Evolutionary conservation across 1,139 yeast genomes (phyloP).

Genomic region (Pichia sp.): DNA sequence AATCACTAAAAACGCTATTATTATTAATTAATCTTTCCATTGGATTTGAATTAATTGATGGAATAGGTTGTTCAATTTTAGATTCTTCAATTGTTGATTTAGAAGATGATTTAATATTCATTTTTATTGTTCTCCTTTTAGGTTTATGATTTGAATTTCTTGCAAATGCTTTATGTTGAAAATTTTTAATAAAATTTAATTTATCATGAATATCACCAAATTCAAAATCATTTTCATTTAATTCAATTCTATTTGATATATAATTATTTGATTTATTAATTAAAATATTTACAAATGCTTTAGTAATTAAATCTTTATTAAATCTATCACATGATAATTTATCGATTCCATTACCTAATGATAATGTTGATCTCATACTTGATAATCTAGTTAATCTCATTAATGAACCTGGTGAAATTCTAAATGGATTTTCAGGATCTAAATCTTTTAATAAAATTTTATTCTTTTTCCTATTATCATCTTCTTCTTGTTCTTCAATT

Average conservation of each 20-base stretch:
- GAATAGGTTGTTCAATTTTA: neutral
- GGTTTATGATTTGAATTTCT: conserved; percentile 34
- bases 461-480: conserved; percentile 23
- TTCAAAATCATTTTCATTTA: conserved; percentile 24
- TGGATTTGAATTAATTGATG: neutral
- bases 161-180: conserved; percentile 41
- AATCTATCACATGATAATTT: conserved; percentile 28
- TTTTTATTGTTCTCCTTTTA: conserved; percentile 42
- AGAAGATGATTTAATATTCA: conserved; percentile 22
- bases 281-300: conserved; percentile 28
- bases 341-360: conserved; percentile 37
- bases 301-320: conserved; percentile 29
- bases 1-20: conserved; percentile 5
- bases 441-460: conserved; percentile 41
- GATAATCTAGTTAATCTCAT: conserved; percentile 63
- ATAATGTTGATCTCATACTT: conserved; percentile 73
- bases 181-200: conserved; percentile 40
- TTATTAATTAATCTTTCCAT: neutral
- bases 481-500: conserved; percentile 27
- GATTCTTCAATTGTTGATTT: neutral
- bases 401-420: conserved; percentile 61
- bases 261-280: conserved; percentile 21
- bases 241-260: conserved; percentile 22
- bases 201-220: conserved; percentile 26
- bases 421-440: conserved; percentile 49